phyloP scores from a whole-genome alignment of 148 eudicot genomes.

The Spergularia bocconei region DNA sequence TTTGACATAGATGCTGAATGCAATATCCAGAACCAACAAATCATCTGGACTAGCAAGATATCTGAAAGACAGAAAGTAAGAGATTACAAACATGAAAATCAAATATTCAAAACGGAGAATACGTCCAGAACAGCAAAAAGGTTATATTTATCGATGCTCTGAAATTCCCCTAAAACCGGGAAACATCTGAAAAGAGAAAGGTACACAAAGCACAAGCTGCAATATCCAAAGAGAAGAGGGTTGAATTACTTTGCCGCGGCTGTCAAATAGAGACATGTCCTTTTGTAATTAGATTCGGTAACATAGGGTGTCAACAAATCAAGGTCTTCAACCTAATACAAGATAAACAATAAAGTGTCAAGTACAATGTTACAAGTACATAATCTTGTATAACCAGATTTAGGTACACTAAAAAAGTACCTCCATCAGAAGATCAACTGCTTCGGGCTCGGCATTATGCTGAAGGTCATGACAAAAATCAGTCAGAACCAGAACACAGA shows the following conservation, averaged over 20 bases:
- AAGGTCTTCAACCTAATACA: constrained; percentile 76
- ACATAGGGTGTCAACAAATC: constrained; percentile 69
- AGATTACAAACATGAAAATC: background rate
- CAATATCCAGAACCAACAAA: constrained; percentile 67
- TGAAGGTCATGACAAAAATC: constrained; percentile 34
- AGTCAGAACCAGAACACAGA: background rate
- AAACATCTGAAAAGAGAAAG: background rate
- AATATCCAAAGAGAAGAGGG: constrained; percentile 2
- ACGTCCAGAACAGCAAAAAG: background rate
- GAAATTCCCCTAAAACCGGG: background rate
- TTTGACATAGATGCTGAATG: constrained; percentile 57
- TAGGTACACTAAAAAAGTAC: constrained; percentile 38
- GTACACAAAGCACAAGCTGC: constrained; percentile 1
- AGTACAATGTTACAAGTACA: constrained; percentile 2
- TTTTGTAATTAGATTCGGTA: constrained; percentile 61
- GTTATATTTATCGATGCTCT: background rate
- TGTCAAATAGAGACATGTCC: constrained; percentile 81
- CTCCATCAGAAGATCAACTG: constrained; percentile 97
- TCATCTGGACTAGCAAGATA: constrained; percentile 94
- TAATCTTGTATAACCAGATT: background rate
- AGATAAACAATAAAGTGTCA: background rate
- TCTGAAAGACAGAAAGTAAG: constrained; percentile 35
- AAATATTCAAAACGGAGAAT: background rate
- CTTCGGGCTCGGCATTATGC: constrained; percentile 99
- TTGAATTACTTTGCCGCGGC: constrained; percentile 72